phyloP scores from a whole-genome alignment of 495 filamentous ascomycete species.

The Neurospora sp. region DNA sequence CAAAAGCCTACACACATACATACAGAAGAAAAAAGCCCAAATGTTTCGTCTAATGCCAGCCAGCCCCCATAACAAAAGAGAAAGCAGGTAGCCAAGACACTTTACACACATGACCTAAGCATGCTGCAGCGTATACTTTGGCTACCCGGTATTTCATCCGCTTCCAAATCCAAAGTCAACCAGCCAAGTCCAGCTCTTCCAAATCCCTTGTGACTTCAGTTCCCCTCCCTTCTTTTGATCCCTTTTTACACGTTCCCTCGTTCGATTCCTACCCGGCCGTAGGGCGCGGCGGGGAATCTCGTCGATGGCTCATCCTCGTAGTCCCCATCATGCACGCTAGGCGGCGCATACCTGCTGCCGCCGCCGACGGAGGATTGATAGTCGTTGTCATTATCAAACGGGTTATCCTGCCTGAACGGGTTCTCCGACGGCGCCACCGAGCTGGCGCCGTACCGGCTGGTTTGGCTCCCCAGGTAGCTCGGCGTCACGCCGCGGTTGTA shows the following conservation, averaged over 20 bases:
- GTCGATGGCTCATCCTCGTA: constrained; percentile 29
- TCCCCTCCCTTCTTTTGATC: not conserved
- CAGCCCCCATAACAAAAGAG: not conserved
- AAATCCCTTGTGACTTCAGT: not conserved
- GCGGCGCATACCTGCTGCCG: constrained; percentile 25
- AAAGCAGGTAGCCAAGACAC: not conserved
- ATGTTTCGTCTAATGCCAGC: not conserved
- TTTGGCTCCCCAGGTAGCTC: not conserved
- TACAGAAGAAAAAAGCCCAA: not conserved
- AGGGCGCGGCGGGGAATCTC: constrained; percentile 33
- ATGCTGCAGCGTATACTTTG: not conserved
- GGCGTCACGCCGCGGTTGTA: constrained; percentile 14
- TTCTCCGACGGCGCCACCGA: constrained; percentile 12
- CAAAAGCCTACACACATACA: not conserved
- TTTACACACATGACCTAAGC: not conserved
- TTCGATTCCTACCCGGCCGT: constrained; percentile 26
- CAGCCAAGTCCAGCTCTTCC: not conserved
- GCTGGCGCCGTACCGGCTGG: constrained; percentile 4
- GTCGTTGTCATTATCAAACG: constrained; percentile 31
- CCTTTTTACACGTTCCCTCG: not conserved
- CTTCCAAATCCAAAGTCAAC: not conserved
- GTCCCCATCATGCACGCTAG: constrained; percentile 25
- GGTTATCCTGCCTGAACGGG: constrained; percentile 30
- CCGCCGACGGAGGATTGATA: constrained; percentile 18
- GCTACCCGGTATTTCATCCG: not conserved